phyloP scores from a whole-genome alignment of 1,284 basidiomycete species.

The Megacollybia platyphylla region DNA sequence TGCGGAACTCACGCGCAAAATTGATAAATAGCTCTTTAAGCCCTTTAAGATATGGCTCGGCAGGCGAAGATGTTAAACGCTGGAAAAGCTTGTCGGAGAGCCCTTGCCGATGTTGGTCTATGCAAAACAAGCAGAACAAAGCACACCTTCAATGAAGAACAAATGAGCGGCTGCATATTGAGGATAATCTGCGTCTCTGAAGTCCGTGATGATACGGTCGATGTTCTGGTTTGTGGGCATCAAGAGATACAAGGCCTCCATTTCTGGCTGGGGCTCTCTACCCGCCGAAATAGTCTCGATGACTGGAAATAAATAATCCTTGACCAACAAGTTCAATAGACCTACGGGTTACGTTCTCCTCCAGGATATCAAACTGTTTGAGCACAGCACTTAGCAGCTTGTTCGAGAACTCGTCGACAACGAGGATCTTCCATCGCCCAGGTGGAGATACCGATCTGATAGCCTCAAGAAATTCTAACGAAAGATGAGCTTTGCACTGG shows the following conservation, averaged over 20 bases:
- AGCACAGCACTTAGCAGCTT: conserved; percentile 77
- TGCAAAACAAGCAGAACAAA: conserved; percentile 3
- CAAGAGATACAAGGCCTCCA: conserved; percentile 88
- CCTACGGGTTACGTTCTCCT: conserved; percentile 90
- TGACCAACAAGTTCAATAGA: conserved; percentile 7
- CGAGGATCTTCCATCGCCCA: conserved; percentile 89
- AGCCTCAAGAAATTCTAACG: conserved; percentile 63
- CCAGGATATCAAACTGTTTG: conserved; percentile 86
- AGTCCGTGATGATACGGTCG: conserved; percentile 83
- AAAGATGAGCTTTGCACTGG: not conserved
- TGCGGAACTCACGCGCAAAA: conserved; percentile 57
- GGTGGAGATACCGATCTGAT: conserved; percentile 74
- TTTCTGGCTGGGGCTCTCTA: conserved; percentile 67
- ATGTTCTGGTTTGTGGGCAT: conserved; percentile 94
- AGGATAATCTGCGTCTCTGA: conserved; percentile 33
- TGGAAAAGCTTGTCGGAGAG: conserved; percentile 67
- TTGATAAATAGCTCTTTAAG: conserved; percentile 83
- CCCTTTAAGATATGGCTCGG: conserved; percentile 56
- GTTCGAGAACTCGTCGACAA: conserved; percentile 89
- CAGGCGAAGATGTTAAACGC: conserved; percentile 57
- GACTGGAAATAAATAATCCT: conserved; percentile 26
- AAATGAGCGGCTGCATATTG: conserved; percentile 86
- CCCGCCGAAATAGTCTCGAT: conserved; percentile 67
- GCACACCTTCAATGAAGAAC: conserved; percentile 89
- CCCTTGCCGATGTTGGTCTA: conserved; percentile 23